phyloP scores from a whole-genome alignment of 176 grass and related monocot genomes.

The Juncus inflexus region DNA sequence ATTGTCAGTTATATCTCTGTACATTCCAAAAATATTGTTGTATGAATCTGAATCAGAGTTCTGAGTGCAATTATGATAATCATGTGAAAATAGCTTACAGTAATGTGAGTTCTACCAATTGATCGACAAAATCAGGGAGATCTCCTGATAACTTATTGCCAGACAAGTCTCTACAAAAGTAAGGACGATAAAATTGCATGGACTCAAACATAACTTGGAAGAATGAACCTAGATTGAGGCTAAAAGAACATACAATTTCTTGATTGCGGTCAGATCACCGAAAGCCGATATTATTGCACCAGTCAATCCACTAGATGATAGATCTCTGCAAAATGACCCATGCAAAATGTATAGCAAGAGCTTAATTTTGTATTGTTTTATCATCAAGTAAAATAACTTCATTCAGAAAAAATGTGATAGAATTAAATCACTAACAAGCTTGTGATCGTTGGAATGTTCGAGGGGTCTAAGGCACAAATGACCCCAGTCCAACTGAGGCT shows the following conservation, averaged over 20 bases:
- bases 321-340: slow-evolving; percentile 18
- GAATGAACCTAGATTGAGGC: neutral
- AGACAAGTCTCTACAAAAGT: slow-evolving; percentile 33
- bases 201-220: neutral
- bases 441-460: neutral
- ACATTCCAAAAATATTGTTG: no score
- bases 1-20: no score
- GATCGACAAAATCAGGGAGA: slow-evolving; percentile 29
- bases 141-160: slow-evolving; percentile 29
- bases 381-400: neutral
- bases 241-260: slow-evolving; percentile 7
- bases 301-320: slow-evolving; percentile 33
- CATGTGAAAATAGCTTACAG: slow-evolving; percentile 27
- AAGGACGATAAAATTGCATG: neutral
- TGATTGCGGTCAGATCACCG: slow-evolving; percentile 1
- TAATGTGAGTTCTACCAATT: slow-evolving; percentile 30
- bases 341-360: neutral
- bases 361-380: neutral
- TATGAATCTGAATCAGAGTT: no score
- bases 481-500: neutral
- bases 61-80: neutral
- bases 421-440: slow-evolving; percentile 7
- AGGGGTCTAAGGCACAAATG: neutral
- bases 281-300: slow-evolving; percentile 20
- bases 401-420: neutral